Evolutionary conservation across 768 basidiomycete genomes (phyloP), one percentile per base, ranked within the genome.

Genomic region (Boletus barrowsii): DNA sequence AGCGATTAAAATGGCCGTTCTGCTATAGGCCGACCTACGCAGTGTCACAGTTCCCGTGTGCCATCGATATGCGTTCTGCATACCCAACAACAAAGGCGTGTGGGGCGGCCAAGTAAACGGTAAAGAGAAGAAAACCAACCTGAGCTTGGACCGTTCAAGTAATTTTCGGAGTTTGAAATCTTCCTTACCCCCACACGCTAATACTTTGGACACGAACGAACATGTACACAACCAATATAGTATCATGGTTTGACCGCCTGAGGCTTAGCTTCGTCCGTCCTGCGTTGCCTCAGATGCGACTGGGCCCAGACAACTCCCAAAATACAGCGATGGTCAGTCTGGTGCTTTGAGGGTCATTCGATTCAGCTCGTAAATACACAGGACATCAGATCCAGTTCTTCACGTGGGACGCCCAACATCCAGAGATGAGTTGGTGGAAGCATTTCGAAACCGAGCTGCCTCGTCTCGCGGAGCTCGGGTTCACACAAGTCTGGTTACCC

Each of bases 401-500:
- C 62, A 90, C 89, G 14, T 93, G 91, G 91, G 83, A 92, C 48
- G 72, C 81, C 30, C 69, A 71, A 26, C 78, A 81, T 60, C 74
- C 76, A 14, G 68, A 73, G 17, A 68, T 82, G 74, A 88, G 84
- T 66, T 92, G 91, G 90, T 93, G 91, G 90, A 76, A 78, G 62
- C 83, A 88, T 67, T 76, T 93, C 35, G 83, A 88, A 66, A 60
- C 59, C 10, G 83, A 90, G 63, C 71, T 87, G 11, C 85, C 88
- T 13, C 71, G 63, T 41, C 77, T 93, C 18, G 79, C 79, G 5
- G 74, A 79, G 42, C 73, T 89, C 57, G 91, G 90, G 14, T 77
- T 91, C 61, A 91, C 90, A 0, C 88, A 90, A 66, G 76, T 84
- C 4, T 93, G 90, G 90, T 71, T 93, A 32, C 90, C 90, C 33